phyloP scores from a whole-genome alignment of 1,139 yeast species.

The Nakaseomyces sp. region DNA sequence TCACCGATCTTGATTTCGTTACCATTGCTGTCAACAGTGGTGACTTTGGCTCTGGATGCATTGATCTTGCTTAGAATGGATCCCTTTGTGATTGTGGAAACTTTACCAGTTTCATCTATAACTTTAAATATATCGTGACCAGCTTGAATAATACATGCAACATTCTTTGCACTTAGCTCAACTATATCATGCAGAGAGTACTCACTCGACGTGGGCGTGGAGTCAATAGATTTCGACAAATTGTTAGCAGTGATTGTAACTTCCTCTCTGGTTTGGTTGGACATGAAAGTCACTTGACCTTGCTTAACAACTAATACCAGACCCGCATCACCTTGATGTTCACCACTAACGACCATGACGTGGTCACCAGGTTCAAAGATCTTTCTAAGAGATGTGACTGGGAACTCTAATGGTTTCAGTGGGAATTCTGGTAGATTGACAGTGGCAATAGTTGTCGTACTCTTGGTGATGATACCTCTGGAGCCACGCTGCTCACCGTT shows the following conservation, averaged over 20 bases:
- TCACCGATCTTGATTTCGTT: conserved; percentile 82
- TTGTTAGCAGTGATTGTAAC: conserved; percentile 88
- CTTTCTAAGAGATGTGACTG: conserved; percentile 73
- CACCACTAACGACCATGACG: conserved; percentile 86
- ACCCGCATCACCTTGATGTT: conserved; percentile 89
- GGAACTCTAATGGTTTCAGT: conserved; percentile 54
- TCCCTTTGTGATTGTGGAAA: conserved; percentile 62
- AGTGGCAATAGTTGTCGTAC: conserved; percentile 36
- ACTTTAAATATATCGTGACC: conserved; percentile 80
- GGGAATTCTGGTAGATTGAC: conserved; percentile 41
- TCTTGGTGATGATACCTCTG: conserved; percentile 63
- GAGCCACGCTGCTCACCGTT: conserved; percentile 93
- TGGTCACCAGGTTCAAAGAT: conserved; percentile 89
- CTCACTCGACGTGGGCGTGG: conserved; percentile 57
- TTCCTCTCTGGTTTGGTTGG: conserved; percentile 82
- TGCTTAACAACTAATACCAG: conserved; percentile 75
- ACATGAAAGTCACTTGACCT: conserved; percentile 80
- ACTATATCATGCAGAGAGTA: conserved; percentile 87
- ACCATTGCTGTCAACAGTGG: conserved; percentile 83
- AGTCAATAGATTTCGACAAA: conserved; percentile 68
- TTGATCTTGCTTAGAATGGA: conserved; percentile 70
- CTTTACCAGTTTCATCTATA: conserved; percentile 76
- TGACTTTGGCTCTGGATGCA: conserved; percentile 56
- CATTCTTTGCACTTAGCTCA: conserved; percentile 74
- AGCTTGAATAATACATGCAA: conserved; percentile 83